Conservation (phyloP, 257 asterid species). For the Avicennia marina region DNA sequence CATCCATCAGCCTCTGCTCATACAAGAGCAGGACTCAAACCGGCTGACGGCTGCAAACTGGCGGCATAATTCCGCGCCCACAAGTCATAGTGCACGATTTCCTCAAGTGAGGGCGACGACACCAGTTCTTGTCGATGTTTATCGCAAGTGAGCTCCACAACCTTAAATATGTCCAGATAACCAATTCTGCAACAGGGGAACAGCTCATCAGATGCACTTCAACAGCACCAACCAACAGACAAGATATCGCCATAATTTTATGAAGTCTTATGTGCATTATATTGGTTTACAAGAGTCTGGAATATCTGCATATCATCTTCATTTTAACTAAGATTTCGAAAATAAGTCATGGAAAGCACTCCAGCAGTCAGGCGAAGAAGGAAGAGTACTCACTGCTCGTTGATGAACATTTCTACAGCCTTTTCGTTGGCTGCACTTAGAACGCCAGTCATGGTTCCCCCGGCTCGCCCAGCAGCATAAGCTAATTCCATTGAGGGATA, state of each 20-base stretch:
- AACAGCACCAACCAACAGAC: no score
- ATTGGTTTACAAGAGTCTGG: no score
- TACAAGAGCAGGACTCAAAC: constrained; percentile 48
- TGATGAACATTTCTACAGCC: constrained; percentile 90
- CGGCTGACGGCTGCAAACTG: constrained; percentile 40
- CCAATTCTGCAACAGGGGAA: constrained; percentile 52
- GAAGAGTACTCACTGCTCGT: constrained; percentile 52
- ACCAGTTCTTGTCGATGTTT: constrained; percentile 70
- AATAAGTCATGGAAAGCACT: no score
- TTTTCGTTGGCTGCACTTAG: constrained; percentile 97
- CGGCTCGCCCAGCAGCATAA: constrained; percentile 95
- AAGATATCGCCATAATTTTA: no score
- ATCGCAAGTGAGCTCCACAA: constrained; percentile 84
- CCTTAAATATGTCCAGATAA: constrained; percentile 82
- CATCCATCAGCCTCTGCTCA: constrained; percentile 18
- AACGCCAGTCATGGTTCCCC: constrained; percentile 99
- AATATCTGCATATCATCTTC: no score
- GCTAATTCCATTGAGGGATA: constrained; percentile 97
- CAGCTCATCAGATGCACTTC: no score
- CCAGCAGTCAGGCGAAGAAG: not conserved
- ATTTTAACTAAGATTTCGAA: no score
- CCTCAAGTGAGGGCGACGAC: constrained; percentile 74
- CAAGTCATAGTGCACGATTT: constrained; percentile 80
- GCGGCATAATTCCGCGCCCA: constrained; percentile 93
- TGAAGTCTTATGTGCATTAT: no score